Evolutionary conservation across 2,329 filamentous ascomycete genomes (phyloP), one percentile per base, ranked within the genome.

Genomic region (Penicillium sp.): DNA sequence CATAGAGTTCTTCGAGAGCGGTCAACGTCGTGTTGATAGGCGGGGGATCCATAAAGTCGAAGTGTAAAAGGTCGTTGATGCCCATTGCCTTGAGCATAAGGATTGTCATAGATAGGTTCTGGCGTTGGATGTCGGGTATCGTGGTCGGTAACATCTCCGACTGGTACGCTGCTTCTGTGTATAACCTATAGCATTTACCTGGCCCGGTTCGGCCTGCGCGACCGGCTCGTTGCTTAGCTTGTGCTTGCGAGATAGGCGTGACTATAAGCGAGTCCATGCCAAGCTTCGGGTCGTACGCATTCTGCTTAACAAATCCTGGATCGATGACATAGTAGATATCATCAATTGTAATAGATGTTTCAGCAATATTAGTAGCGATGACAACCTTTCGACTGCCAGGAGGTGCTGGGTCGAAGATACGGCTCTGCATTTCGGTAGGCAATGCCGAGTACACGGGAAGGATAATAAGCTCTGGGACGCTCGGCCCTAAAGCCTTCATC

Each of bases 21-120:
- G 89, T 95, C 54, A 98, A 79, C 89, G 97, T 96, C 9, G 93
- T 97, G 62, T 97, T 96, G 26, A 93, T 93, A 0, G 93, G 93
- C 0, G 93, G 93, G 0, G 93, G 90, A 61, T 98, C 93, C 91
- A 98, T 97, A 61, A 98, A 98, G 70, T 97, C 91, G 61, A 98
- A 98, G 64, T 95, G 89, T 10, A 98, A 77, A 1, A 98, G 76
- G 64, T 98, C 93, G 63, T 98, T 97, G 69, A 98, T 97, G 3
- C 94, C 93, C 89, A 98, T 97, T 0, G 93, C 93, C 67, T 98
- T 98, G 41, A 98, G 79, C 87, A 96, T 95, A 38, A 98, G 78
- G 67, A 98, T 97, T 0, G 91, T 96, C 57, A 87, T 84, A 0
- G 89, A 87, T 43, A 98, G 65, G 61, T 98, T 98, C 66, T 96